Percentiles rank a stretch among this genome's conserved stretches.
phyloP scores from a whole-genome alignment of 106 monocot species.

The Narthecium ossifragum region DNA sequence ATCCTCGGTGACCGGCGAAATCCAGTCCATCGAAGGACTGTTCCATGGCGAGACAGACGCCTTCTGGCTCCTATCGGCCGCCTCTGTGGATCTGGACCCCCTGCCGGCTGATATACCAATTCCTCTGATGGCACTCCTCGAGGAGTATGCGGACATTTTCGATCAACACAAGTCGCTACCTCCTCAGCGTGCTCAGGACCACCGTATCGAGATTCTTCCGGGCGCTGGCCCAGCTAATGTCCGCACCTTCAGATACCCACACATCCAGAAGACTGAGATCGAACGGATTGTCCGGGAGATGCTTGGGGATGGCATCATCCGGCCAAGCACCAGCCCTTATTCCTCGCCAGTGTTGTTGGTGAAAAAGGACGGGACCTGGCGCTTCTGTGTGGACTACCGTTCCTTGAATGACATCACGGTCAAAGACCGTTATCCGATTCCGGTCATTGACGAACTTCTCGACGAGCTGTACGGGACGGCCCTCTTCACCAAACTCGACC shows the following conservation, averaged over 20 bases:
- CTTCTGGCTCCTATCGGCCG: neutral
- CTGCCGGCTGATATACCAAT: neutral
- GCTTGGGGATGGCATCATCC: neutral
- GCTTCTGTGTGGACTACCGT: conserved; percentile 13
- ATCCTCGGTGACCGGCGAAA: too few species aligned
- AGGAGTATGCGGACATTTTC: neutral
- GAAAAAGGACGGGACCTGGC: conserved; percentile 7
- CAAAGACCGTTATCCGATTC: conserved; percentile 2
- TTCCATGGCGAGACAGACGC: neutral
- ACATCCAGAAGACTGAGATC: neutral
- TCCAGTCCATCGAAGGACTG: neutral
- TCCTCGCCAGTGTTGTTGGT: neutral
- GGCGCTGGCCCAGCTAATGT: neutral
- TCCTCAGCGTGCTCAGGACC: neutral
- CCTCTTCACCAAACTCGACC: conserved; percentile 19
- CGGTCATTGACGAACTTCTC: conserved; percentile 8
- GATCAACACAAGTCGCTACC: neutral
- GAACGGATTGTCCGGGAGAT: neutral
- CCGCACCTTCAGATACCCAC: neutral
- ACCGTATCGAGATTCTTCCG: neutral
- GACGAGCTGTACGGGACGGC: conserved; percentile 16
- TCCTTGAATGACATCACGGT: conserved; percentile 2
- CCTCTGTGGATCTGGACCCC: neutral
- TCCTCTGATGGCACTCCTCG: neutral
- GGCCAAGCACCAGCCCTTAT: neutral